Evolutionary conservation across 2,329 filamentous ascomycete genomes (phyloP).

Genomic region (Magnaporthales sp.): DNA sequence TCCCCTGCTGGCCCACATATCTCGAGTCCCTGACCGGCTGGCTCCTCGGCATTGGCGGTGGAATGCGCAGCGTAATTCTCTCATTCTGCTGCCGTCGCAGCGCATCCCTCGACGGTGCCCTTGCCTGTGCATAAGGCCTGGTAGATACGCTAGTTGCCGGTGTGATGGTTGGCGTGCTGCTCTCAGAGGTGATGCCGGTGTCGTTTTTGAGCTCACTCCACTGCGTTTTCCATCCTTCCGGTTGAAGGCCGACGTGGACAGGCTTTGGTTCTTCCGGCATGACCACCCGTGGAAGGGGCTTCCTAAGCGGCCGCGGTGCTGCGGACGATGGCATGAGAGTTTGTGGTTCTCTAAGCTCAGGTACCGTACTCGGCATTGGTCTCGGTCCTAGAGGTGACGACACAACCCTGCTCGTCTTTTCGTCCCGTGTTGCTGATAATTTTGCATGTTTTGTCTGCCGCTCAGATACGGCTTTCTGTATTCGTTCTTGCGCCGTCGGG

Average conservation of each 20-base stretch:
- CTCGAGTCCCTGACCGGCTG: slow-evolving; percentile 2
- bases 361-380: not conserved
- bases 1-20: not conserved
- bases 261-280: not conserved
- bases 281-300: not conserved
- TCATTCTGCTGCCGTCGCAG: not conserved
- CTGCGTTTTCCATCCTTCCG: slow-evolving; percentile 2
- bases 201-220: slow-evolving; percentile 3
- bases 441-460: not conserved
- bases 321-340: not conserved
- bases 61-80: not conserved
- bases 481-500: not conserved
- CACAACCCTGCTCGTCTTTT: not conserved
- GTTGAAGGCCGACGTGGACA: not conserved
- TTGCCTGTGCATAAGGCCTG: no score
- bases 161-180: slow-evolving; percentile 1
- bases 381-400: slow-evolving; percentile 1
- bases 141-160: not conserved
- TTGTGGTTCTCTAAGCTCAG: not conserved
- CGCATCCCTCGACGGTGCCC: not conserved
- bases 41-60: not conserved
- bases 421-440: not conserved
- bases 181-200: not conserved
- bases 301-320: not conserved
- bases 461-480: not conserved